Conservation (phyloP, 352 stramenopile species). For the Pythium oligandrum region DNA sequence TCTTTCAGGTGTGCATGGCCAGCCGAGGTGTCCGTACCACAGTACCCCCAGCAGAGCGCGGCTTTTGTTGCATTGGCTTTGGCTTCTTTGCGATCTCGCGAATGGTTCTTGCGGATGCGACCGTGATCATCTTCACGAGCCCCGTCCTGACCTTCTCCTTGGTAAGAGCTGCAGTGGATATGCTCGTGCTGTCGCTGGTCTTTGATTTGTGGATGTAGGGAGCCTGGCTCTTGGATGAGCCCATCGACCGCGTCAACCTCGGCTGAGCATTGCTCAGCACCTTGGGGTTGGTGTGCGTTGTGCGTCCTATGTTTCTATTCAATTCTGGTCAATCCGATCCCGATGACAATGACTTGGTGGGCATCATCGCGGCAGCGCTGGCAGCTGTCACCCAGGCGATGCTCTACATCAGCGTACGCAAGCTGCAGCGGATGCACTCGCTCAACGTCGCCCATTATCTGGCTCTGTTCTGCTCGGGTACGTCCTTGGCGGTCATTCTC, state of each 20-base stretch:
- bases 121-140: slow-evolving; percentile 25
- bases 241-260: slow-evolving; percentile 35
- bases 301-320: slow-evolving; percentile 41
- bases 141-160: slow-evolving; percentile 26
- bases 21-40: slow-evolving; percentile 16
- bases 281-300: slow-evolving; percentile 41
- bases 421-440: slow-evolving; percentile 7
- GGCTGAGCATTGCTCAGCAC: slow-evolving; percentile 31
- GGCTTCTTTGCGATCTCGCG: slow-evolving; percentile 24
- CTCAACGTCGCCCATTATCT: slow-evolving; percentile 17
- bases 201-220: slow-evolving; percentile 13
- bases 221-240: slow-evolving; percentile 32
- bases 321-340: neutral
- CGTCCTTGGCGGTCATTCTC: neutral
- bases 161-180: slow-evolving; percentile 6
- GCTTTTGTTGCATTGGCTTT: slow-evolving; percentile 20
- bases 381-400: slow-evolving; percentile 5
- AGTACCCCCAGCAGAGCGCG: slow-evolving; percentile 15
- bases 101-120: slow-evolving; percentile 27
- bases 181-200: neutral
- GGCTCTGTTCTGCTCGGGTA: neutral
- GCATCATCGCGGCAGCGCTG: neutral
- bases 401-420: slow-evolving; percentile 9
- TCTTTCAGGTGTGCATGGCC: slow-evolving; percentile 22
- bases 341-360: neutral